These are phyloP conservation scores for Tylopilus cervinicoccineus DNA, from an alignment of 768 basidiomycete species.

Conservation along the genomic window DNA sequence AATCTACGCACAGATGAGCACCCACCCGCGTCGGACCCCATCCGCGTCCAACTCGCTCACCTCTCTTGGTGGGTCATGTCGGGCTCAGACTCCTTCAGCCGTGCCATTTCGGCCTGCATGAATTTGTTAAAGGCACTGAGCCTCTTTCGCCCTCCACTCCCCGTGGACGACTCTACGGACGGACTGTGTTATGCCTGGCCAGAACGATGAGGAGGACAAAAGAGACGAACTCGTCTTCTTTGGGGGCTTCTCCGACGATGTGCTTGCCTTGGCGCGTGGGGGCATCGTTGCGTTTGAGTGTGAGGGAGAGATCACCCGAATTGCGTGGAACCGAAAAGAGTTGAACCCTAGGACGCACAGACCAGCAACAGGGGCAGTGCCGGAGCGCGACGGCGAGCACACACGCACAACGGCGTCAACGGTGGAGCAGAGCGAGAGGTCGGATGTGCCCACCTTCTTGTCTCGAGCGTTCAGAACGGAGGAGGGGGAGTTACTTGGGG, in stretches of 20 bases:
- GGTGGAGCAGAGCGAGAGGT: neutral
- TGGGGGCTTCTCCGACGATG: slow-evolving; percentile 42
- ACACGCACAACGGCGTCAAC: neutral
- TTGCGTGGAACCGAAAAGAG: slow-evolving; percentile 12
- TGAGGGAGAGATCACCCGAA: slow-evolving; percentile 5
- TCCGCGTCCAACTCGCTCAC: slow-evolving; percentile 32
- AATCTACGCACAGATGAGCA: slow-evolving; percentile 41
- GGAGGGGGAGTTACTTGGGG: slow-evolving; percentile 10
- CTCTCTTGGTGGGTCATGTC: slow-evolving; percentile 70
- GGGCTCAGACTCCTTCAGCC: slow-evolving; percentile 72
- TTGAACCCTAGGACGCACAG: slow-evolving; percentile 23
- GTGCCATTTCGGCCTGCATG: slow-evolving; percentile 75
- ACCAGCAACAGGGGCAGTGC: slow-evolving; percentile 31
- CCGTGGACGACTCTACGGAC: slow-evolving; percentile 49
- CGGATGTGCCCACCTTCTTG: slow-evolving; percentile 9
- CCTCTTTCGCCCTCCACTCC: slow-evolving; percentile 51
- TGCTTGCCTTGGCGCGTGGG: slow-evolving; percentile 39
- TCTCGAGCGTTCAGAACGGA: slow-evolving; percentile 6
- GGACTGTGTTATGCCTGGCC: slow-evolving; percentile 9
- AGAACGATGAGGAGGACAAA: slow-evolving; percentile 12
- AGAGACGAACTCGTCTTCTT: slow-evolving; percentile 50
- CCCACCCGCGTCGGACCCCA: neutral
- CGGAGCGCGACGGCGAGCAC: slow-evolving; percentile 4
- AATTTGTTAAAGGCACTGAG: slow-evolving; percentile 77
- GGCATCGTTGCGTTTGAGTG: slow-evolving; percentile 35